Percentiles rank a stretch among this genome's conserved stretches.
These are phyloP conservation scores for Fusarium torreyae DNA, from an alignment of 2,329 filamentous ascomycete species.

Conservation along the genomic window DNA sequence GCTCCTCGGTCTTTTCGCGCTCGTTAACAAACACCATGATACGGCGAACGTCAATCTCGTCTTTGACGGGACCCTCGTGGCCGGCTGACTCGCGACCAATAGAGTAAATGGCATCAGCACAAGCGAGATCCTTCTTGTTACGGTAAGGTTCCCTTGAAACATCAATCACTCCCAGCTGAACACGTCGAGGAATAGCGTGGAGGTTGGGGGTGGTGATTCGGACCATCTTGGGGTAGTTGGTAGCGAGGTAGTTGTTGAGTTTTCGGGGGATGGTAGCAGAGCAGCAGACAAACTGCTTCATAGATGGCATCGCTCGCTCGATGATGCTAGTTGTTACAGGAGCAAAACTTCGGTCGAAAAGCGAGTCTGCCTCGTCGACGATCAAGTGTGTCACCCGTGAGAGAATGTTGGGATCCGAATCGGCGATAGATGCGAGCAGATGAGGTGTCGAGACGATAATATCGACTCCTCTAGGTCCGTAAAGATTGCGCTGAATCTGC, in stretches of 20 bases:
- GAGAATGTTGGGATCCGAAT: constrained; percentile 91
- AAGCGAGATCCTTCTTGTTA: constrained; percentile 93
- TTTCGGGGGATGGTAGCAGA: constrained; percentile 95
- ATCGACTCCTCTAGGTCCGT: constrained; percentile 85
- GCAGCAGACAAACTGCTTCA: constrained; percentile 91
- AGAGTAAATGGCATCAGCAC: constrained; percentile 94
- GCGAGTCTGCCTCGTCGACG: constrained; percentile 95
- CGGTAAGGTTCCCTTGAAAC: constrained; percentile 93
- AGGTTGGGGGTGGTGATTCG: constrained; percentile 95
- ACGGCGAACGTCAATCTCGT: constrained; percentile 79
- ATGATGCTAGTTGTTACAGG: constrained; percentile 87
- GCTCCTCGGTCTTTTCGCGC: constrained; percentile 86
- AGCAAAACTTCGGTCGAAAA: constrained; percentile 93
- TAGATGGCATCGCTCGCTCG: constrained; percentile 83
- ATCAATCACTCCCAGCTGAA: constrained; percentile 94
- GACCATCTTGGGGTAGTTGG: constrained; percentile 84
- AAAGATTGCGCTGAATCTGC: constrained; percentile 88
- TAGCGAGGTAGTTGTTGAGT: constrained; percentile 86
- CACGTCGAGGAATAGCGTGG: constrained; percentile 93
- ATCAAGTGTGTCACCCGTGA: constrained; percentile 92
- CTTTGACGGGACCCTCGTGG: constrained; percentile 70
- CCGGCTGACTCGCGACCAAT: constrained; percentile 82
- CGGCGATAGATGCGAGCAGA: constrained; percentile 87
- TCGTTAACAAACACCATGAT: constrained; percentile 98
- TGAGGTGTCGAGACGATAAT: constrained; percentile 91